Conservation (phyloP, 208 protist genomes). For the Acanthamoeba culbertsoni region DNA sequence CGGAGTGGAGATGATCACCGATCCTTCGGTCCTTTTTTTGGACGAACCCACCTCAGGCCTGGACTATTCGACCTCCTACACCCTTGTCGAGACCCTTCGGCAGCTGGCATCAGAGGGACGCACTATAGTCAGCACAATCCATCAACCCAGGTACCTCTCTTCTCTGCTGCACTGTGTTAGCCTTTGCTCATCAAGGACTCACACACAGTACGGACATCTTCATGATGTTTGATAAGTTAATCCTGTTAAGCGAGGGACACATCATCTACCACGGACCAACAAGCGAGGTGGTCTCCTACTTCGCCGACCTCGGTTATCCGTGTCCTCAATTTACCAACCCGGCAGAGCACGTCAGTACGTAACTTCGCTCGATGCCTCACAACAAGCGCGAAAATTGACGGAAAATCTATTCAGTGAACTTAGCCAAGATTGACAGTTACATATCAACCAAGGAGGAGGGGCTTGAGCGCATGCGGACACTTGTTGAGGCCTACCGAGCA, state of each 20-base stretch:
- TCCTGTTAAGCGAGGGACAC: constrained; percentile 17
- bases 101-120: not conserved
- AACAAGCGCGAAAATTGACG: not conserved
- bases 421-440: constrained; percentile 27
- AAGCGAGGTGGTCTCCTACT: constrained; percentile 1
- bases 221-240: constrained; percentile 50
- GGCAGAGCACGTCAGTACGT: constrained; percentile 59
- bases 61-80: constrained; percentile 9
- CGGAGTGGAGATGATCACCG: constrained; percentile 72
- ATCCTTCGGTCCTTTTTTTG: constrained; percentile 68
- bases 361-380: not conserved
- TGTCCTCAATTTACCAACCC: constrained; percentile 63
- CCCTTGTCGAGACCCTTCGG: not conserved
- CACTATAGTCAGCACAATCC: constrained; percentile 71
- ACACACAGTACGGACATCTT: constrained; percentile 35
- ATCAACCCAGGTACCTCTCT: constrained; percentile 71
- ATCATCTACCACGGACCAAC: constrained; percentile 1
- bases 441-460: not conserved
- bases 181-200: not conserved
- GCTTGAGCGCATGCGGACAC: not conserved
- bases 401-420: not conserved
- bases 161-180: not conserved
- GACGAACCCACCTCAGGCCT: constrained; percentile 68
- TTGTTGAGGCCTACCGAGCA: not conserved
- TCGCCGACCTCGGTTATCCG: constrained; percentile 1